Evolutionary conservation across 1,284 basidiomycete genomes (phyloP), one percentile per base, ranked within the genome.

Genomic region (Puccinia novopanici): DNA sequence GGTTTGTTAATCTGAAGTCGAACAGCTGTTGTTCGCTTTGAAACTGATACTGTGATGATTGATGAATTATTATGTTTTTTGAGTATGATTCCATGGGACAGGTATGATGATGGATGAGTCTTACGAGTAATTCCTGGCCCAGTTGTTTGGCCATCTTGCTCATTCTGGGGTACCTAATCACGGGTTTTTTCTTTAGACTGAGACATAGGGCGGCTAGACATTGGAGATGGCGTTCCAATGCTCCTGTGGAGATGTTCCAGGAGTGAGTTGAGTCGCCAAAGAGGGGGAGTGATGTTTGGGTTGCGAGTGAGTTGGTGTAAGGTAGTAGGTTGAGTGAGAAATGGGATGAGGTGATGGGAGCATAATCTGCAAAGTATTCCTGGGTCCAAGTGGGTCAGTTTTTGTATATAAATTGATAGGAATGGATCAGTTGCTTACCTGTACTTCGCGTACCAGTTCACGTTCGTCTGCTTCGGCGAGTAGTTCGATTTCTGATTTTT

Each of bases 331-430:
- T 95, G 59, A 99, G 87, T 2, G 95, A 94, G 88, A 97, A 98
- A 50, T 98, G 88, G 50, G 89, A 92, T 0, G 94, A 91, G 6
- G 95, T 89, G 80, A 97, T 88, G 0, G 95, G 93, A 0, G 93
- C 89, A 84, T 95, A 98, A 86, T 98, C 95, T 82, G 93, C 93
- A 87, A 97, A 98, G 87, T 93, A 93, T 89, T 98, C 95, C 94
- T 93, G 86, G 27, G 30, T 22, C n/a, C 27, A 30, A 24, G 13
- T 61, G 1, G 6, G 34, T 63, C 15, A 27, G 37, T 34, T 59
- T 55, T 48, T n/a, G 50, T 17, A 9, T 8, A 42, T 48, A 5
- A 48, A 37, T 12, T 8, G 61, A 42, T 27, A 40, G 13, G 24
- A 17, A 22, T 85, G 81, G n/a, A n/a, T n/a, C 81, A 81, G 59